Evolutionary conservation across 2,329 filamentous ascomycete species (phyloP).

Genomic region (Fusarium kyushuense): DNA sequence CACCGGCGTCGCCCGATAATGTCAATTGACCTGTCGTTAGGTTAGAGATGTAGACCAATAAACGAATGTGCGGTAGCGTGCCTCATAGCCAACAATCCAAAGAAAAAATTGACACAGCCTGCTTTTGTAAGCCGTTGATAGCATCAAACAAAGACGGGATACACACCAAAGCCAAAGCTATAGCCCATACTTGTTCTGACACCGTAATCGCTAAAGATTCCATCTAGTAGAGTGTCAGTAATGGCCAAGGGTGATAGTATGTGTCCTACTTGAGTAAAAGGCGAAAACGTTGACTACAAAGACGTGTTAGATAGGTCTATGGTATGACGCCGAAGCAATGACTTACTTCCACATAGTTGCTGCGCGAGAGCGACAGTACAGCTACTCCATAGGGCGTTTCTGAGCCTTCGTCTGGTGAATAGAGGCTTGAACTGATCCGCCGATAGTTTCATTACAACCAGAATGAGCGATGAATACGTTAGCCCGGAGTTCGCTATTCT

Average conservation of each 20-base stretch:
- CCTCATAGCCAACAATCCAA: constrained; percentile 54
- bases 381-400: constrained; percentile 45
- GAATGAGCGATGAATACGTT: constrained; percentile 31
- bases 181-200: constrained; percentile 38
- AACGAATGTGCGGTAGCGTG: fast-evolving
- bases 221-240: constrained; percentile 19
- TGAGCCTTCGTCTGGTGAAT: constrained; percentile 21
- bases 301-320: background rate
- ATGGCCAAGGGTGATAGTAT: fast-evolving
- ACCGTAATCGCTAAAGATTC: constrained; percentile 33
- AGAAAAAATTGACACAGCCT: constrained; percentile 56
- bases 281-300: constrained; percentile 52
- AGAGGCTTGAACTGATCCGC: constrained; percentile 33
- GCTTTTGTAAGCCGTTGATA: background rate
- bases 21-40: constrained; percentile 46
- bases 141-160: background rate
- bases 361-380: constrained; percentile 46
- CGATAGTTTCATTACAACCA: constrained; percentile 24
- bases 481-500: constrained; percentile 8
- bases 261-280: constrained; percentile 57
- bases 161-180: constrained; percentile 49
- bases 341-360: constrained; percentile 48
- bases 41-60: background rate
- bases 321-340: fast-evolving
- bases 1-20: constrained; percentile 57